A percentile compares a stretch with the other conserved stretches of the same genome.
phyloP scores from a whole-genome alignment of 768 basidiomycete species.

The Rhizopogon roseolus region DNA sequence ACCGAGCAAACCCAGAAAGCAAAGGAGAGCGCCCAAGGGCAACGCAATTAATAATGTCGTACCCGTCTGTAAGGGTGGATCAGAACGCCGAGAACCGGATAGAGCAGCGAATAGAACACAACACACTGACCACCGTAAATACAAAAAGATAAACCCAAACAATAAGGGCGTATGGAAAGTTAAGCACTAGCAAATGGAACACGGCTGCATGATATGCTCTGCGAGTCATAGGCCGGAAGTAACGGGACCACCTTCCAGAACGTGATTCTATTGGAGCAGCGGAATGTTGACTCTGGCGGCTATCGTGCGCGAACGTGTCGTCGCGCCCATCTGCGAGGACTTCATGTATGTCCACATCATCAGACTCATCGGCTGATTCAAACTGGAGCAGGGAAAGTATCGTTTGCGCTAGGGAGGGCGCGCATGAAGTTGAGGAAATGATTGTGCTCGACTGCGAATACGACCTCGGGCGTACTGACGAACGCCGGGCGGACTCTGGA shows the following conservation, averaged over 20 bases:
- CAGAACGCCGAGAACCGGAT: conserved; percentile 3
- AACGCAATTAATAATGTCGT: conserved; percentile 77
- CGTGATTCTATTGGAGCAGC: neutral
- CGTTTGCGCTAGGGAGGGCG: conserved; percentile 66
- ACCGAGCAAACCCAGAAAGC: conserved; percentile 73
- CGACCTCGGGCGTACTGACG: conserved; percentile 41
- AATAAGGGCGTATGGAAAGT: conserved; percentile 74
- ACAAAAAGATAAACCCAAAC: conserved; percentile 80
- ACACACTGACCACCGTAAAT: conserved; percentile 69
- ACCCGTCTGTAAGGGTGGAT: conserved; percentile 47
- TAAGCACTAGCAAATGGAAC: conserved; percentile 66
- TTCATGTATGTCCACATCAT: conserved; percentile 30
- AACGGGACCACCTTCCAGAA: conserved; percentile 37
- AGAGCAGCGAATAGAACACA: neutral
- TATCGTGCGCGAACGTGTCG: conserved; percentile 14
- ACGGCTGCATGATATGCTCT: conserved; percentile 59
- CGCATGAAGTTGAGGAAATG: conserved; percentile 40
- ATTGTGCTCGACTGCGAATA: conserved; percentile 53
- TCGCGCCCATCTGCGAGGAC: conserved; percentile 15
- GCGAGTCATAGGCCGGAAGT: conserved; percentile 59
- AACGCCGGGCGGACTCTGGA: conserved; percentile 17
- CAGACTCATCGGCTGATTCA: conserved; percentile 41
- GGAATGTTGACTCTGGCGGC: conserved; percentile 2
- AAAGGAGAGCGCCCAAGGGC: conserved; percentile 71
- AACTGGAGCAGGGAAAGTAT: conserved; percentile 62